Base-by-base conservation (phyloP, 345 rosid species). In the Aethionema arabicum region DNA sequence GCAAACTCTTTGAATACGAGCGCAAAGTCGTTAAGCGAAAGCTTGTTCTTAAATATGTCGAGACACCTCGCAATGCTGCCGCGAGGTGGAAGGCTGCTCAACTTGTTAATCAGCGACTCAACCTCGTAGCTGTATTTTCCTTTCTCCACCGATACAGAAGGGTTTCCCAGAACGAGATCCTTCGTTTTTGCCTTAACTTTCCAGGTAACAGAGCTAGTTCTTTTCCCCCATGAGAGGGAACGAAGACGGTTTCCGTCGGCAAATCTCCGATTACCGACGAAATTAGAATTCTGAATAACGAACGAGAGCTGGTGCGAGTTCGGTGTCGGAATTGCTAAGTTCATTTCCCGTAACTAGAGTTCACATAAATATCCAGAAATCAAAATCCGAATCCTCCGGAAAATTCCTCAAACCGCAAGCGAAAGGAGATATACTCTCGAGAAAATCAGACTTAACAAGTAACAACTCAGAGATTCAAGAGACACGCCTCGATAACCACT, bases 61-160 rank as follows among this genome's bases (percentile, higher is more conserved):
- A 92, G 76, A 45, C 93, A 87, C 0, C 96, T 79, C 0, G 96
- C 98, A 61, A 92, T 87, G 82, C 97, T 89, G 42, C 98, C 96
- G 0, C 97, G 99, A 0, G 99, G 99, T 2, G 99, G 95, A 27
- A 93, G 93, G 77, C 96, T 85, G 78, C 95, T 87, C n/a, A 90
- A 85, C 73, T 87, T 93, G 87, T 89, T 93, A 74, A 93, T 93
- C 36, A 93, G 77, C n/a, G 91, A 83, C 56, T 89, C 97, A 11
- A 93, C 96, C 65, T 89, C 96, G 82, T 93, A 93, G 75, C 87
- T 81, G 76, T 93, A 93, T 73, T 89, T 93, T 0, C 97, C 99
- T 74, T 90, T 85, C 79, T 89, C 96, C 5, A 93, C 82, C 4
- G 77, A 49, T 39, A 87, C 89, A 11, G 95, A 76, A 5, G 98